phyloP scores from a whole-genome alignment of 345 rosid species.

The Moricandia moricandioides region DNA sequence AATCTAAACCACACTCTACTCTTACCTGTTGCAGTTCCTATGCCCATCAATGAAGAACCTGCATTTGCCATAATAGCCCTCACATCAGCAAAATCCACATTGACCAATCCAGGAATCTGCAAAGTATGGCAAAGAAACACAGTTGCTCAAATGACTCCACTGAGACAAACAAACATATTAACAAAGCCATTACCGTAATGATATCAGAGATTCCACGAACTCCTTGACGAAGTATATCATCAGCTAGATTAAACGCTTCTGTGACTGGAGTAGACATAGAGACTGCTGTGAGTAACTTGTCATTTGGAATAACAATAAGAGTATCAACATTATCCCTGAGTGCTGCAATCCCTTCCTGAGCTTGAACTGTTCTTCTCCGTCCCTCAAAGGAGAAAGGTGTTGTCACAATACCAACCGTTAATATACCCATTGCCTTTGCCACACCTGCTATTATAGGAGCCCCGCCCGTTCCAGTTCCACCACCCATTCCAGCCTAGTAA shows the following conservation, averaged over 20 bases:
- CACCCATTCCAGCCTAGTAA: background rate
- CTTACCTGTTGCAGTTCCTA: background rate
- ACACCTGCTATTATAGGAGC: background rate
- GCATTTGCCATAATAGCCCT: background rate
- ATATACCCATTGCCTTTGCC: background rate
- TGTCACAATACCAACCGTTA: background rate
- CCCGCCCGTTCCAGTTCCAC: background rate
- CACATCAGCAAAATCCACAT: background rate
- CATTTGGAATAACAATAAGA: background rate
- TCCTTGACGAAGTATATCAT: background rate
- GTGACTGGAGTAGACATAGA: background rate
- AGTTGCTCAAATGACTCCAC: background rate
- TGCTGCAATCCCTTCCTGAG: background rate
- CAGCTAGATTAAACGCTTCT: background rate
- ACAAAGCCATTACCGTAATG: background rate
- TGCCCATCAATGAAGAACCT: background rate
- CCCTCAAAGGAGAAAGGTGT: background rate
- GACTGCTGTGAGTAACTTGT: background rate
- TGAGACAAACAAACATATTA: background rate
- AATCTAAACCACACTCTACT: background rate
- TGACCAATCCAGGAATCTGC: background rate
- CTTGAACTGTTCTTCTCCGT: background rate
- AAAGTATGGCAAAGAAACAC: background rate
- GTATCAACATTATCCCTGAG: background rate
- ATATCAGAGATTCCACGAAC: background rate